Evolutionary conservation across 352 stramenopile genomes (phyloP).

Genomic region (Globisporangium nagaii): DNA sequence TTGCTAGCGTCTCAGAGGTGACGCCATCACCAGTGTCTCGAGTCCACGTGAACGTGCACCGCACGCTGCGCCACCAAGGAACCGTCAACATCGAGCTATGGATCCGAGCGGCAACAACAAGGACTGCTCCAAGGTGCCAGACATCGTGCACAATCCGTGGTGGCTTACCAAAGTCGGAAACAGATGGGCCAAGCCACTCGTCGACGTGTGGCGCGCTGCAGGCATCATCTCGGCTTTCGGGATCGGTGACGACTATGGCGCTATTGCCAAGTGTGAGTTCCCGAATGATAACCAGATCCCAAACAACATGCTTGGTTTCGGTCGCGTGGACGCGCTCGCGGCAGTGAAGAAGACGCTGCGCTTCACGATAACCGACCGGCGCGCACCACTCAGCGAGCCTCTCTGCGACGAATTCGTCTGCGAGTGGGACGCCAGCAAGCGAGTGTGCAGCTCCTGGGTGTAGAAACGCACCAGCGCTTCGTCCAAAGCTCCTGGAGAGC

Average conservation of each 20-base stretch:
- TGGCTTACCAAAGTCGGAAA: too few species aligned
- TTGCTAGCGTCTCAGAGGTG: neutral
- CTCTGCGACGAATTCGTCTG: neutral
- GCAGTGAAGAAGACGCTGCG: neutral
- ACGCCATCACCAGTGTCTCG: too few species aligned
- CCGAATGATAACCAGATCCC: slow-evolving; percentile 14
- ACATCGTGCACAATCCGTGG: too few species aligned
- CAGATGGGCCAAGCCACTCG: slow-evolving; percentile 19
- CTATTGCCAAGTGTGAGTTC: slow-evolving; percentile 10
- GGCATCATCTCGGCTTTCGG: slow-evolving; percentile 24
- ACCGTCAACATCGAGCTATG: slow-evolving; percentile 17
- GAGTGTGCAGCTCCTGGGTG: neutral
- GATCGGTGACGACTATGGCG: slow-evolving; percentile 28
- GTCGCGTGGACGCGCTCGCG: slow-evolving; percentile 16
- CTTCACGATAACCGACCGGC: neutral
- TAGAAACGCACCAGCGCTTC: too few species aligned
- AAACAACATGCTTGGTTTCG: slow-evolving; percentile 28
- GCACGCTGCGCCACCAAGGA: slow-evolving; percentile 16
- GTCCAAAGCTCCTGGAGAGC: too few species aligned
- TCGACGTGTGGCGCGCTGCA: slow-evolving; percentile 18
- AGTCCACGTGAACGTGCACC: slow-evolving; percentile 18
- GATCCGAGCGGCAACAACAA: slow-evolving; percentile 10
- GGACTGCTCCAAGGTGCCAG: slow-evolving; percentile 23
- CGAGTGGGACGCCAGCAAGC: neutral
- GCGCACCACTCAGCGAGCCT: neutral